Evolutionary conservation across 768 basidiomycete genomes (phyloP).

Genomic region (Epithele typhae): DNA sequence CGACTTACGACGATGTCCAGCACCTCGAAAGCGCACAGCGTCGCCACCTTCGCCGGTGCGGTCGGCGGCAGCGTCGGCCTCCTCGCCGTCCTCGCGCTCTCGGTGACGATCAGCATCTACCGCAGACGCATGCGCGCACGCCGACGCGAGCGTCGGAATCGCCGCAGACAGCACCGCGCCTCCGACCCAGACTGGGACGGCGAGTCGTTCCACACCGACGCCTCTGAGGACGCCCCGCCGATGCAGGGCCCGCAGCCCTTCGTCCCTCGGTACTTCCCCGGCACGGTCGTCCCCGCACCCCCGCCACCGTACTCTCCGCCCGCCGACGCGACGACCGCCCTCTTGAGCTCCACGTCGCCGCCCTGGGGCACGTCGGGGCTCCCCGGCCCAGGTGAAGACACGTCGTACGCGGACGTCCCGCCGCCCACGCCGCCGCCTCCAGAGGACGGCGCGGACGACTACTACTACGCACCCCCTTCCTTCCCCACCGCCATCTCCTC

Average conservation of each 20-base stretch:
- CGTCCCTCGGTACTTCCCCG: constrained; percentile 55
- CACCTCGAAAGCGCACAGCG: constrained; percentile 21
- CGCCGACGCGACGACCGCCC: constrained; percentile 14
- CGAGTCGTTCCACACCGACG: constrained; percentile 26
- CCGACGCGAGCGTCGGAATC: constrained; percentile 34
- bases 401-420: constrained; percentile 19
- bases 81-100: constrained; percentile 41
- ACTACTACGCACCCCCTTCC: constrained; percentile 21
- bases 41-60: constrained; percentile 50
- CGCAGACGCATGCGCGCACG: constrained; percentile 39
- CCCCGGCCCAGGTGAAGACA: constrained; percentile 14
- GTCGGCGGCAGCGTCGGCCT: constrained; percentile 50
- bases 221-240: constrained; percentile 24
- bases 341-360: constrained; percentile 15
- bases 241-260: constrained; percentile 47
- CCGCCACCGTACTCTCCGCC: constrained; percentile 37
- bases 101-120: constrained; percentile 48
- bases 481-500: constrained; percentile 24
- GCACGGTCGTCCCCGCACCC: constrained; percentile 36
- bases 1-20: constrained; percentile 7
- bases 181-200: constrained; percentile 14
- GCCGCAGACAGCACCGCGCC: constrained; percentile 23
- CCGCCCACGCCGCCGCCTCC: constrained; percentile 17
- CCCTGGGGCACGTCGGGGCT: constrained; percentile 13
- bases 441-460: constrained; percentile 14